Base-by-base conservation (phyloP, 176 grass and related monocot genomes). In the Bolboschoenus planiculmis region DNA sequence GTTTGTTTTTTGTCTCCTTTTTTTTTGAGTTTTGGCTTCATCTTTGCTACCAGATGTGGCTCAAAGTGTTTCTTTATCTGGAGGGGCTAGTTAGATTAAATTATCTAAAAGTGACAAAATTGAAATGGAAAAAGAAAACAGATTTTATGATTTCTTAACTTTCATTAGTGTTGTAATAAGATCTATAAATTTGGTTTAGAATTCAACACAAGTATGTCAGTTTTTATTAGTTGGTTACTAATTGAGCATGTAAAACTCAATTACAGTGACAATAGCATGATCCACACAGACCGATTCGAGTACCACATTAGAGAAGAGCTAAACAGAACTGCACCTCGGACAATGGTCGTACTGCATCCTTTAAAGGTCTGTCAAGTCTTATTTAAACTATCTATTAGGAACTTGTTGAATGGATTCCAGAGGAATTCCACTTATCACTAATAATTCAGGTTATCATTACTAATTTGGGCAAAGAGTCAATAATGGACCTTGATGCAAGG, bases 251-350 rank as follows among this genome's bases (percentile, higher is more conserved):
- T 42, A 46, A 23, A 61, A 84, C 62, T 85, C 80, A 15, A 43
- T 46, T 90, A 70, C 95, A 98, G 96, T 92, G 96, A 98, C 67
- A 94, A 94, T 81, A 98, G 96, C 79, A 81, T 95, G 87, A 95
- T 98, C 83, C 87, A 88, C 4, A 83, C 82, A 53, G 90, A 98
- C 81, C 88, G 90, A 83, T 90, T 98, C 31, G 96, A 95, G 81
- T 89, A 98, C 82, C 92, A 95, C 81, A 95, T 98, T 76, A 91
- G 96, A 77, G 96, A 95, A 90, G 96, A 98, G 85, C 87, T 98
- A n/a, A 98, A 98, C 67, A 98, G 90, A 90, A 91, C 92, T 44
- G 89, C 92, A 80, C 78, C 84, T 70, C 88, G 96, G 27, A 87
- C 89, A n/a, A 93, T 98, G 95, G 95, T 93, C 56, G 92, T 98